Evolutionary conservation across 2,329 filamentous ascomycete species (phyloP).

Genomic region (Exserohilum rostratum): DNA sequence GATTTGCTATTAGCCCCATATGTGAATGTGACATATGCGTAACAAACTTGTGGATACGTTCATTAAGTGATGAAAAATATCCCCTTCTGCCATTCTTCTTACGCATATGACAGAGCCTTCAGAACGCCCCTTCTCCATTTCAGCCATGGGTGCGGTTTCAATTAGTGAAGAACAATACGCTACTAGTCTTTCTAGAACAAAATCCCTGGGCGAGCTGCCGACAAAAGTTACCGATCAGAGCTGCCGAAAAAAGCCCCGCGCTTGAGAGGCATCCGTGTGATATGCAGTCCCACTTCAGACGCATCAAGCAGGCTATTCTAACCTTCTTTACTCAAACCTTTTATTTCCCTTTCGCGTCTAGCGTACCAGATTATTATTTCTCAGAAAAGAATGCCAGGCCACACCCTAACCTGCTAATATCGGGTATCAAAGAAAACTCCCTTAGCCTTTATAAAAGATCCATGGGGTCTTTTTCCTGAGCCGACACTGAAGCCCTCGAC

Average conservation of each 20-base stretch:
- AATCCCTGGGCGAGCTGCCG: not conserved
- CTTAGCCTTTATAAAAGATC: not conserved
- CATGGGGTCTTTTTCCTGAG: not conserved
- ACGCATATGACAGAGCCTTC: not conserved
- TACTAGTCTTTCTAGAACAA: not conserved
- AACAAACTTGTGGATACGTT: not conserved
- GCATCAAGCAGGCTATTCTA: not conserved
- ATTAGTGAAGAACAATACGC: not conserved
- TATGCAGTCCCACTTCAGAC: not conserved
- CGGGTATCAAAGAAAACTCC: not conserved
- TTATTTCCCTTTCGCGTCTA: not conserved
- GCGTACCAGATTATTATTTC: not conserved
- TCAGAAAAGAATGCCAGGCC: not conserved
- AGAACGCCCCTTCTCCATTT: not conserved
- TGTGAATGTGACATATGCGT: not conserved
- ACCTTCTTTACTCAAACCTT: not conserved
- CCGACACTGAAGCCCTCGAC: not conserved
- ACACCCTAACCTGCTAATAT: not conserved
- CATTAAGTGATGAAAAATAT: not conserved
- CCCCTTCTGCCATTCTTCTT: not conserved
- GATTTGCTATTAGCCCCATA: not conserved
- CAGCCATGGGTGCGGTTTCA: not conserved
- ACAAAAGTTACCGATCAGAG: not conserved
- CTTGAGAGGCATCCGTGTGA: not conserved
- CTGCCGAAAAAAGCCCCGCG: not conserved